A percentile compares a stretch with the other conserved stretches of the same genome.
Conservation (phyloP, 2,329 filamentous ascomycete genomes). For the Fonsecaea pedrosoi region DNA sequence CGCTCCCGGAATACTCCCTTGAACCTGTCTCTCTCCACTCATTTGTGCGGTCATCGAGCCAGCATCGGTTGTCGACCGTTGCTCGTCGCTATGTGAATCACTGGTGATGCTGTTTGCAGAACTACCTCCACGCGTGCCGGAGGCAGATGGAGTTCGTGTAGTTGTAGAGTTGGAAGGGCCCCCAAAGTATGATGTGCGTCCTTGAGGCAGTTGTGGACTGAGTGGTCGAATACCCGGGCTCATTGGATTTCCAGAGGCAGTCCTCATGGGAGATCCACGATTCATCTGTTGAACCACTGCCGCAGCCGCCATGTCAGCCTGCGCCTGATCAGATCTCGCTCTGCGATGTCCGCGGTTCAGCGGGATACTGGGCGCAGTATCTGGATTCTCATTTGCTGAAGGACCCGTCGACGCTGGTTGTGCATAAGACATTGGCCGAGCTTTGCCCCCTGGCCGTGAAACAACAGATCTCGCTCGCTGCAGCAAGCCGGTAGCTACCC, state of each 20-base stretch:
- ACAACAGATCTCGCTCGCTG: slow-evolving; percentile 68
- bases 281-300: slow-evolving; percentile 90
- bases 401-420: slow-evolving; percentile 46
- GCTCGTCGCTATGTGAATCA: slow-evolving; percentile 53
- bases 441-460: slow-evolving; percentile 42
- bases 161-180: slow-evolving; percentile 44
- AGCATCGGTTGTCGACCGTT: slow-evolving; percentile 52
- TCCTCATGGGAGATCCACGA: slow-evolving; percentile 63
- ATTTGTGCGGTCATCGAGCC: slow-evolving; percentile 52
- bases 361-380: slow-evolving; percentile 57
- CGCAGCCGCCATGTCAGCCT: slow-evolving; percentile 58
- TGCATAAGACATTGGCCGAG: slow-evolving; percentile 50
- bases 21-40: slow-evolving; percentile 52
- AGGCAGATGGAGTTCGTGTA: slow-evolving; percentile 44
- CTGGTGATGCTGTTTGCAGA: slow-evolving; percentile 63
- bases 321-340: slow-evolving; percentile 57
- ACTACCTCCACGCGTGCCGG: slow-evolving; percentile 66
- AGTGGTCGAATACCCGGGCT: slow-evolving; percentile 61
- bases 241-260: slow-evolving; percentile 60
- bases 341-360: slow-evolving; percentile 55
- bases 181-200: slow-evolving; percentile 67
- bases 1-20: slow-evolving; percentile 72
- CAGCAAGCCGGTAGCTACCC: slow-evolving; percentile 59
- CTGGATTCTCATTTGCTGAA: slow-evolving; percentile 54
- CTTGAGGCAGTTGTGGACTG: slow-evolving; percentile 52